Percentiles rank a stretch among this genome's conserved stretches.
phyloP scores from a whole-genome alignment of 1,284 basidiomycete species.

The Cutaneotrichosporon sp. region DNA sequence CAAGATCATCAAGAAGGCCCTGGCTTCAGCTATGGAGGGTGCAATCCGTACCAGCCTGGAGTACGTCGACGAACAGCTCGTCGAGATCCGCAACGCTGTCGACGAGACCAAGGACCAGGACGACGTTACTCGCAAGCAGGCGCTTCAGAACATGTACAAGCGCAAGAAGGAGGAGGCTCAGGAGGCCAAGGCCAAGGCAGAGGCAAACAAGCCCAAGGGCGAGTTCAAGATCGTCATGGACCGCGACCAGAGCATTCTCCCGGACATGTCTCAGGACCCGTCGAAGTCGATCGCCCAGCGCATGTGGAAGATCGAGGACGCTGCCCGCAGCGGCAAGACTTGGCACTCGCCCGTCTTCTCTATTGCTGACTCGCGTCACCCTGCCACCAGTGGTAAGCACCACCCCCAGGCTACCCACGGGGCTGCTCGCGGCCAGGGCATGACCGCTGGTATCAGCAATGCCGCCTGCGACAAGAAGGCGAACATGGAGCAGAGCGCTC shows the following conservation, averaged over 20 bases:
- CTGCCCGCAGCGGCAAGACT: slow-evolving; percentile 28
- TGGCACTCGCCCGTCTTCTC: slow-evolving; percentile 46
- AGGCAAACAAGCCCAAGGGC: slow-evolving; percentile 10
- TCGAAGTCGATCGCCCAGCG: slow-evolving; percentile 32
- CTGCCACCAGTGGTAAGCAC: background rate
- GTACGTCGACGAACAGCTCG: slow-evolving; percentile 69
- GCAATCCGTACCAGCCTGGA: slow-evolving; percentile 76
- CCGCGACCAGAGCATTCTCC: slow-evolving; percentile 26
- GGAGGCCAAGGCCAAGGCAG: slow-evolving; percentile 28
- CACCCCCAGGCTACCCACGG: background rate
- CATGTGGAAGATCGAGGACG: slow-evolving; percentile 36
- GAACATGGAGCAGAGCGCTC: too few relatives aligned
- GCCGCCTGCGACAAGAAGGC: too few relatives aligned
- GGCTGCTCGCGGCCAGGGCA: background rate
- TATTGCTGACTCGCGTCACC: slow-evolving; percentile 31
- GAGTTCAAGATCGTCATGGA: slow-evolving; percentile 14
- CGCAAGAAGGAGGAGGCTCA: slow-evolving; percentile 49
- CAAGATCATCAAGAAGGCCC: slow-evolving; percentile 81
- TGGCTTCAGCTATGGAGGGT: slow-evolving; percentile 73
- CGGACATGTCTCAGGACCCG: slow-evolving; percentile 28
- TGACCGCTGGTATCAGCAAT: too few relatives aligned
- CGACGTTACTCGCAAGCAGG: slow-evolving; percentile 55
- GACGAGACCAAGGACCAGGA: slow-evolving; percentile 61
- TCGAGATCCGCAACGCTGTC: slow-evolving; percentile 55
- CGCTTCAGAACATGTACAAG: slow-evolving; percentile 61